These are phyloP conservation scores for Sphagnurus paluster DNA, from an alignment of 1,284 basidiomycete genomes.

Conservation along the genomic window DNA sequence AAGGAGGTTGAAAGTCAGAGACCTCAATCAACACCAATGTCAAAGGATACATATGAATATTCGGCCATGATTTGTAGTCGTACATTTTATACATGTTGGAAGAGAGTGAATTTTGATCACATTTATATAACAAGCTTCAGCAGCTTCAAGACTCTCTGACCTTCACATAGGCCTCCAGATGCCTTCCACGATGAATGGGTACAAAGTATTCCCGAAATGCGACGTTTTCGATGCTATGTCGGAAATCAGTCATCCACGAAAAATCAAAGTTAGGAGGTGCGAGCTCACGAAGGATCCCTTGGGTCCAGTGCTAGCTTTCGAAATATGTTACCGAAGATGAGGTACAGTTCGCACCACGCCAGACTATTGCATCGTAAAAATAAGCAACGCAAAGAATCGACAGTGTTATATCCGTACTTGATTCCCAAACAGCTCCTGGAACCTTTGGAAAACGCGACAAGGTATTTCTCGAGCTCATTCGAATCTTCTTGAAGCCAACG, in stretches of 20 bases:
- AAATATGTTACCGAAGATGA: constrained; percentile 39
- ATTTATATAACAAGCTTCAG: background rate
- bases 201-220: constrained; percentile 32
- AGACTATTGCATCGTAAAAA: constrained; percentile 26
- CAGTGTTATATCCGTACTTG: constrained; percentile 28
- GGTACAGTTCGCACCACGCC: constrained; percentile 43
- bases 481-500: constrained; percentile 33
- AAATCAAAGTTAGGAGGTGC: background rate
- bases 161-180: constrained; percentile 27
- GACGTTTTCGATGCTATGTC: constrained; percentile 25
- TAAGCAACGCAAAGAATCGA: background rate
- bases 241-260: background rate
- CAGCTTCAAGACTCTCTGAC: constrained; percentile 3
- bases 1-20: no score
- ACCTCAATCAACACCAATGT: no score
- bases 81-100: no score
- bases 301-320: constrained; percentile 35
- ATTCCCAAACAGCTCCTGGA: constrained; percentile 37
- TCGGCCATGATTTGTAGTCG: no score
- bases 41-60: no score
- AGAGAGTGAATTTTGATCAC: background rate
- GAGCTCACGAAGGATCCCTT: constrained; percentile 29
- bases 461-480: constrained; percentile 32
- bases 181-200: constrained; percentile 28
- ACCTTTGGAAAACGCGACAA: constrained; percentile 38